A percentile compares a stretch with the other conserved stretches of the same genome.
Conservation (phyloP, 2,329 filamentous ascomycete species). For the Pestalotiopsis sp. region DNA sequence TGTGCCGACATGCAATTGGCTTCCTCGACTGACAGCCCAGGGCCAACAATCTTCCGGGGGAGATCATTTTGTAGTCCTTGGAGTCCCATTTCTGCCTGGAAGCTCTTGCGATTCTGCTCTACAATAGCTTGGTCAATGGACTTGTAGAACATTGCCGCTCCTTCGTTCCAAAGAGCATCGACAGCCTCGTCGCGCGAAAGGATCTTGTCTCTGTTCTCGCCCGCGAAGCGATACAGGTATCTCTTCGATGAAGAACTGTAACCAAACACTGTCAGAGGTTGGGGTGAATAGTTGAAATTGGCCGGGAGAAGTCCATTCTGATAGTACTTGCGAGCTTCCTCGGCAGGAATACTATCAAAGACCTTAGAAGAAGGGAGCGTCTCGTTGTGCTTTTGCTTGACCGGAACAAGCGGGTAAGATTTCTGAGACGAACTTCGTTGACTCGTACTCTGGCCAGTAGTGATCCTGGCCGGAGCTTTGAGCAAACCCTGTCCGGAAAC, state of each 20-base stretch:
- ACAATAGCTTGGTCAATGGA: constrained; percentile 30
- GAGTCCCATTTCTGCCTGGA: constrained; percentile 36
- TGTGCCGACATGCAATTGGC: constrained; percentile 38
- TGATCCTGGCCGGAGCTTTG: neutral
- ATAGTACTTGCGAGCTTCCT: constrained; percentile 33
- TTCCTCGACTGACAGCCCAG: constrained; percentile 36
- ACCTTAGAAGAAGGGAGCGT: constrained; percentile 20
- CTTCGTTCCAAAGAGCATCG: constrained; percentile 42
- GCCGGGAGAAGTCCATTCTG: constrained; percentile 29
- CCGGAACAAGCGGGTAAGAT: constrained; percentile 9
- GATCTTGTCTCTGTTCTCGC: constrained; percentile 24
- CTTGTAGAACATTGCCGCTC: constrained; percentile 37
- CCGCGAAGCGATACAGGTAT: constrained; percentile 17
- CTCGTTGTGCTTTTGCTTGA: neutral
- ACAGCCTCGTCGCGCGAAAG: constrained; percentile 30
- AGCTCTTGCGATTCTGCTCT: constrained; percentile 32
- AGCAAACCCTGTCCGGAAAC: neutral
- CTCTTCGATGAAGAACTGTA: constrained; percentile 3
- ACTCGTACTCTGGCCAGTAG: neutral
- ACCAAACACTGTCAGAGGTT: constrained; percentile 22
- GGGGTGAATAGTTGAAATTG: constrained; percentile 26
- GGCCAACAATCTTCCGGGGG: constrained; percentile 14
- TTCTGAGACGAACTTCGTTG: neutral
- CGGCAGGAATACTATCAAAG: constrained; percentile 31
- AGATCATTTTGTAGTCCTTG: constrained; percentile 38